Percentiles rank a stretch among this genome's conserved stretches.
Evolutionary conservation across 345 rosid genomes (phyloP).

Genomic region (Hypericum androsaemum): DNA sequence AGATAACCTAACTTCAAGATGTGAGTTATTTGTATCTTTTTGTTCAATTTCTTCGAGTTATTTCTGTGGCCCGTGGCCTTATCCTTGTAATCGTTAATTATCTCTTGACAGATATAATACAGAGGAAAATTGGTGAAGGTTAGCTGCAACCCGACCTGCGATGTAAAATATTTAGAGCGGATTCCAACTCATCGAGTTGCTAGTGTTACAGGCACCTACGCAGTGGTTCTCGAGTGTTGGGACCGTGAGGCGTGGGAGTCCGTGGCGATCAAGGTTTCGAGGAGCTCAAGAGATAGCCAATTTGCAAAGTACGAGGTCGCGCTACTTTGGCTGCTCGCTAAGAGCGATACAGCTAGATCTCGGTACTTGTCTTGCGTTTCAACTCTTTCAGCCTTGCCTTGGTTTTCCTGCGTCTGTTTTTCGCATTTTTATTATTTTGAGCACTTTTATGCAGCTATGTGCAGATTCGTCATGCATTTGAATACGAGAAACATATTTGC

Average conservation of each 20-base stretch:
- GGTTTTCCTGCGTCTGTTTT: background rate
- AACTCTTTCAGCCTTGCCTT: background rate
- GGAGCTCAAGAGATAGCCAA: conserved; percentile 51
- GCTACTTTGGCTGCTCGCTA: conserved; percentile 46
- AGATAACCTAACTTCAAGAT: conserved; percentile 70
- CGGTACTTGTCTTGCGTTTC: conserved; percentile 25
- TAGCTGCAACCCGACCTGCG: conserved; percentile 45
- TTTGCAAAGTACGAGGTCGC: conserved; percentile 70
- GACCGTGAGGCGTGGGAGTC: conserved; percentile 49
- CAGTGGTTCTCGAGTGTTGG: conserved; percentile 83
- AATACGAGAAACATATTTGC: conserved; percentile 59
- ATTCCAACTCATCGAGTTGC: conserved; percentile 51
- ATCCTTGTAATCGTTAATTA: too few relatives aligned
- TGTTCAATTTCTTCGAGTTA: background rate
- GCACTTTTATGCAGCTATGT: conserved; percentile 49
- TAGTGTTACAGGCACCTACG: conserved; percentile 78
- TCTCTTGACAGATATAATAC: conserved; percentile 49
- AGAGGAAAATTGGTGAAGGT: conserved; percentile 71
- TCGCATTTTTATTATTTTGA: background rate
- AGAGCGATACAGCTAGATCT: conserved; percentile 41
- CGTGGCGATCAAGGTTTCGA: conserved; percentile 59
- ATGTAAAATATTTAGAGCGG: conserved; percentile 32
- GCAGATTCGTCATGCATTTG: conserved; percentile 61
- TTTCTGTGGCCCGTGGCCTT: too few relatives aligned
- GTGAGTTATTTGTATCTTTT: conserved; percentile 20